Evolutionary conservation across 768 basidiomycete genomes (phyloP).

Genomic region (Naematelia aurantialba): DNA sequence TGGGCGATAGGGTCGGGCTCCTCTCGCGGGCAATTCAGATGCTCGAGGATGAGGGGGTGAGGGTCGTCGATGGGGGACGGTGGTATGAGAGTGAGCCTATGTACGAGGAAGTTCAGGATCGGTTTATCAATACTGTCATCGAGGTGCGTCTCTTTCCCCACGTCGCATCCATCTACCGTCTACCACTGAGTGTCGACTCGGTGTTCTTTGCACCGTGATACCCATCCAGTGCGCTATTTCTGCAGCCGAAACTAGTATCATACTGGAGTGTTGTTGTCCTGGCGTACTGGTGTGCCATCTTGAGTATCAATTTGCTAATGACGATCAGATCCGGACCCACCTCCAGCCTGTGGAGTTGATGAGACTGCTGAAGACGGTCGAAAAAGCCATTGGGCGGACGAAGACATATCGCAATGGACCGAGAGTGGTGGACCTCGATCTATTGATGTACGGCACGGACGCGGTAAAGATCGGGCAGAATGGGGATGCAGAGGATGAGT

Average conservation of each 20-base stretch:
- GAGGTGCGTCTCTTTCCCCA: constrained; percentile 57
- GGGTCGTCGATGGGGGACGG: constrained; percentile 61
- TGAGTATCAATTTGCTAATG: not conserved
- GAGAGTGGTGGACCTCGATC: constrained; percentile 81
- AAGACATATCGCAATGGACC: constrained; percentile 81
- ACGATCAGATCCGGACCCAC: constrained; percentile 69
- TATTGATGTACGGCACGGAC: constrained; percentile 67
- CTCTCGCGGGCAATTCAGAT: constrained; percentile 72
- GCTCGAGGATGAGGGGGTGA: constrained; percentile 56
- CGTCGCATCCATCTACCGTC: constrained; percentile 1
- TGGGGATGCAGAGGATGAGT: constrained; percentile 51
- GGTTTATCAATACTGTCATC: constrained; percentile 87
- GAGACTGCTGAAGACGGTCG: constrained; percentile 66
- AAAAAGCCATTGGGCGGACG: constrained; percentile 69
- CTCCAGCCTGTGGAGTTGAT: constrained; percentile 63
- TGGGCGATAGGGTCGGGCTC: constrained; percentile 79
- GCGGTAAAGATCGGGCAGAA: constrained; percentile 59
- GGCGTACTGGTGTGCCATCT: too few relatives aligned
- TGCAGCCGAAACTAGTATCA: too few relatives aligned
- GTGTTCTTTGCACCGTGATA: too few relatives aligned
- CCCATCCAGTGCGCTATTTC: too few relatives aligned
- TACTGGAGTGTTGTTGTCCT: too few relatives aligned
- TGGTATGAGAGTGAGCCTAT: constrained; percentile 91
- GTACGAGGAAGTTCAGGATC: constrained; percentile 88
- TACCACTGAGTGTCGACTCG: too few relatives aligned